Percentiles rank a stretch among this genome's conserved stretches.
Evolutionary conservation across 768 basidiomycete genomes (phyloP).

Genomic region (Leccinum disarticulatum): DNA sequence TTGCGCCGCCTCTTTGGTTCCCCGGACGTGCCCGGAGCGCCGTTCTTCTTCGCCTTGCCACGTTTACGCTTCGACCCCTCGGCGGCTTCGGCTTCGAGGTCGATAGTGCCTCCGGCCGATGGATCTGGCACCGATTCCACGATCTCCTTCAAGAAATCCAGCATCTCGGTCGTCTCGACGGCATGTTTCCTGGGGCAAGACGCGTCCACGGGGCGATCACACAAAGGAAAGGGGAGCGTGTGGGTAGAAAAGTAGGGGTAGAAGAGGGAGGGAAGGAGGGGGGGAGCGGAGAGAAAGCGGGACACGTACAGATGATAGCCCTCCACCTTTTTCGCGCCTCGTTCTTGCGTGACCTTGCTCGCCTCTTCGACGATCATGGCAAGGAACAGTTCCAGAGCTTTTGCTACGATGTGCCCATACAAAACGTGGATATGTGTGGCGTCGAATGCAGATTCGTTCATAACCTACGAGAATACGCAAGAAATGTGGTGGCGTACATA

Average conservation of each 20-base stretch:
- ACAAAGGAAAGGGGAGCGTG: not conserved
- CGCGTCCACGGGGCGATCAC: not conserved
- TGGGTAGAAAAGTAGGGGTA: not conserved
- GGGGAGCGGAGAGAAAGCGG: not conserved
- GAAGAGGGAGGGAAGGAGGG: not conserved
- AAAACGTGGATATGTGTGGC: not conserved
- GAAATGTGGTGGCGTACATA: slow-evolving; percentile 64
- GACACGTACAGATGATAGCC: slow-evolving; percentile 85
- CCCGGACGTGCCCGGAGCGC: slow-evolving; percentile 33
- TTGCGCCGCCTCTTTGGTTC: slow-evolving; percentile 51
- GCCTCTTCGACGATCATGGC: slow-evolving; percentile 80
- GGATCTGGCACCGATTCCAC: slow-evolving; percentile 87
- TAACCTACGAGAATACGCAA: slow-evolving; percentile 13
- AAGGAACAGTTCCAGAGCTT: slow-evolving; percentile 92
- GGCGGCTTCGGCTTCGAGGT: slow-evolving; percentile 60
- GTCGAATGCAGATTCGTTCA: slow-evolving; percentile 2
- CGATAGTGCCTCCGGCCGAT: slow-evolving; percentile 76
- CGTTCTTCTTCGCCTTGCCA: slow-evolving; percentile 52
- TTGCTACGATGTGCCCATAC: slow-evolving; percentile 57
- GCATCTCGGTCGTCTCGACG: slow-evolving; percentile 80
- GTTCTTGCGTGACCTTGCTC: slow-evolving; percentile 70
- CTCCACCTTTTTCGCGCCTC: slow-evolving; percentile 87
- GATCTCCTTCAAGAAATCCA: slow-evolving; percentile 94
- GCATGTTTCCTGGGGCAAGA: slow-evolving; percentile 75
- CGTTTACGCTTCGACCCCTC: slow-evolving; percentile 59